These are phyloP conservation scores for Saccharomyces hybrid DNA, from an alignment of 1,139 yeast species.

Conservation along the genomic window DNA sequence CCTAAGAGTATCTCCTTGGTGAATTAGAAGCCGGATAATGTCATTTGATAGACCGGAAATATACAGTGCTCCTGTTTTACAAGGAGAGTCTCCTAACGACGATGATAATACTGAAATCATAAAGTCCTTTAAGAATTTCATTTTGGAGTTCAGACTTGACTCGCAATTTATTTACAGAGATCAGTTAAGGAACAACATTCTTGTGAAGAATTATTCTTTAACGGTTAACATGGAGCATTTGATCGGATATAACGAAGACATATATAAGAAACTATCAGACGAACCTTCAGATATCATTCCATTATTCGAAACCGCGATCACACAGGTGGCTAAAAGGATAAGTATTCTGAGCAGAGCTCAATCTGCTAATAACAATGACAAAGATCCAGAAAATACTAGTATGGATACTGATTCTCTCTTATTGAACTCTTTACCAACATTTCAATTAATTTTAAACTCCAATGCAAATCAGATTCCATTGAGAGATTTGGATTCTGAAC, in stretches of 20 bases:
- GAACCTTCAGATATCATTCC: constrained; percentile 90
- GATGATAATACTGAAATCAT: constrained; percentile 71
- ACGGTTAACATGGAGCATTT: constrained; percentile 79
- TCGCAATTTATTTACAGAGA: constrained; percentile 84
- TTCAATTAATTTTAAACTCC: constrained; percentile 75
- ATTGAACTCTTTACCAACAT: constrained; percentile 59
- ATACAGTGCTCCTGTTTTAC: constrained; percentile 78
- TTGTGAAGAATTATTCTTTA: constrained; percentile 66
- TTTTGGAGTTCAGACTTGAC: constrained; percentile 78
- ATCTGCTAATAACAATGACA: constrained; percentile 14
- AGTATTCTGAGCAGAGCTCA: constrained; percentile 44
- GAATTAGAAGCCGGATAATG: constrained; percentile 11
- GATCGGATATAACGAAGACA: constrained; percentile 79
- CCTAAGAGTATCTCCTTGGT: not conserved
- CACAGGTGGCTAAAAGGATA: constrained; percentile 81
- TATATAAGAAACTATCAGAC: constrained; percentile 74
- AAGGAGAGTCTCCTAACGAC: constrained; percentile 56
- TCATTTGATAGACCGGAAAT: constrained; percentile 78
- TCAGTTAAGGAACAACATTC: constrained; percentile 79
- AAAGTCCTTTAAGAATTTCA: constrained; percentile 71
- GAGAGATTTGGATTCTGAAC: constrained; percentile 78
- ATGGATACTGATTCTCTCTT: constrained; percentile 30
- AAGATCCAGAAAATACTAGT: constrained; percentile 38
- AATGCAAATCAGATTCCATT: constrained; percentile 67
- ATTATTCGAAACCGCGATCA: constrained; percentile 79